These are phyloP conservation scores for Amyloporia xantha DNA, from an alignment of 768 basidiomycete genomes.

Conservation along the genomic window DNA sequence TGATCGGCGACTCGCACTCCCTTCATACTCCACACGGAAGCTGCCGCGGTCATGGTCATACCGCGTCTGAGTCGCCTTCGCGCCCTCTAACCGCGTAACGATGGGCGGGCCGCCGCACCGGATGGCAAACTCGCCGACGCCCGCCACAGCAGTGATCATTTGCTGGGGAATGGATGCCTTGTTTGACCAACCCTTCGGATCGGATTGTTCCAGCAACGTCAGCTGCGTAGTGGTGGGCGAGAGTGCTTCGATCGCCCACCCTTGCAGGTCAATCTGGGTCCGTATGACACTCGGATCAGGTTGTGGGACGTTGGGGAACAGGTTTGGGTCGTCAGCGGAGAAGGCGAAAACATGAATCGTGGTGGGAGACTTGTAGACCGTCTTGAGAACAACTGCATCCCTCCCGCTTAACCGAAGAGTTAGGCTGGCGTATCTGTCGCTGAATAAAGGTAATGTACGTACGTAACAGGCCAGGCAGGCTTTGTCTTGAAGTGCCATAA, in stretches of 20 bases:
- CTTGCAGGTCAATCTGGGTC: conserved; percentile 95
- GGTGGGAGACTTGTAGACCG: conserved; percentile 94
- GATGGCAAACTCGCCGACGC: conserved; percentile 93
- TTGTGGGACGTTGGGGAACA: conserved; percentile 70
- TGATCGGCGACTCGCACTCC: conserved; percentile 42
- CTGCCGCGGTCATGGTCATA: conserved; percentile 85
- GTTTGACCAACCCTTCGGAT: conserved; percentile 95
- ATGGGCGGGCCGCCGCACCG: conserved; percentile 92
- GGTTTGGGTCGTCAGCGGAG: conserved; percentile 82
- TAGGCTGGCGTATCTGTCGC: conserved; percentile 11
- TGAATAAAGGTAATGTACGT: conserved; percentile 27
- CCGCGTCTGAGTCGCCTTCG: conserved; percentile 61
- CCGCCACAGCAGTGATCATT: conserved; percentile 85
- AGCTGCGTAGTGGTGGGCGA: conserved; percentile 93
- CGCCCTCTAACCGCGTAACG: conserved; percentile 77
- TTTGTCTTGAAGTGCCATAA: conserved; percentile 91
- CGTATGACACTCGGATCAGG: conserved; percentile 77
- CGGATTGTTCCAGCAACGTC: conserved; percentile 92
- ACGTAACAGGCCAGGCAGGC: conserved; percentile 92
- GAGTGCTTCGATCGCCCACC: conserved; percentile 93
- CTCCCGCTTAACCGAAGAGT: conserved; percentile 52
- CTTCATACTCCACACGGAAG: conserved; percentile 83
- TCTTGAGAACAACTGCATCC: conserved; percentile 86
- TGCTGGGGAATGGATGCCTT: conserved; percentile 91
- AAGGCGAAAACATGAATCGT: conserved; percentile 94